A percentile compares a stretch with the other conserved stretches of the same genome.
Conservation (phyloP, 2,329 filamentous ascomycete genomes). For the Aaosphaeria arxii region DNA sequence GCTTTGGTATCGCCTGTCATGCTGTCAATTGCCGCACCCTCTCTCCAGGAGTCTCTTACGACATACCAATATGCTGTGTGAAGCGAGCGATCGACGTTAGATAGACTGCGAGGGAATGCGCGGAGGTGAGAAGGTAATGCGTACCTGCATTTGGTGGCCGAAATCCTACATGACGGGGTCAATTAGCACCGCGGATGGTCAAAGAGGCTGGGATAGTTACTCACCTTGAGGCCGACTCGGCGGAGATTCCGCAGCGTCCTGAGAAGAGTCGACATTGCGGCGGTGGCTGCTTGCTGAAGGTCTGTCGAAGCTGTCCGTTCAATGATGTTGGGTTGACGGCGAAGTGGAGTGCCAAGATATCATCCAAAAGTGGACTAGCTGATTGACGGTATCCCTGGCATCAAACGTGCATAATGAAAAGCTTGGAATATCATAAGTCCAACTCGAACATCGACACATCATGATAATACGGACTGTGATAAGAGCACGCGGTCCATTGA, state of each 20-base stretch:
- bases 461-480: slow-evolving; percentile 35
- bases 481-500: slow-evolving; percentile 20
- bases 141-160: slow-evolving; percentile 88
- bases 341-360: slow-evolving; percentile 20
- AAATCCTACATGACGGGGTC: slow-evolving; percentile 62
- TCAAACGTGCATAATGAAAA: neutral
- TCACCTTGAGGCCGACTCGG: slow-evolving; percentile 83
- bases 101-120: slow-evolving; percentile 1
- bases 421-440: no score
- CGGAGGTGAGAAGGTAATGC: slow-evolving; percentile 34
- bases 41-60: neutral
- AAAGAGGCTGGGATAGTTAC: slow-evolving; percentile 14
- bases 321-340: slow-evolving; percentile 9
- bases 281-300: slow-evolving; percentile 17
- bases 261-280: slow-evolving; percentile 83
- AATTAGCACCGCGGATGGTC: slow-evolving; percentile 26
- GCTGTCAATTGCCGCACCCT: slow-evolving; percentile 21
- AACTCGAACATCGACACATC: slow-evolving; percentile 1
- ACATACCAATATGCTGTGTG: slow-evolving; percentile 38
- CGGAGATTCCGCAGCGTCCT: slow-evolving; percentile 85
- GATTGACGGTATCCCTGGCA: slow-evolving; percentile 4
- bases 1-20: slow-evolving; percentile 88
- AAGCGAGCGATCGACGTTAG: no score
- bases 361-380: slow-evolving; percentile 6
- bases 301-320: slow-evolving; percentile 6